Base-by-base conservation (phyloP, 495 filamentous ascomycete species). In the Penicillium daleae region DNA sequence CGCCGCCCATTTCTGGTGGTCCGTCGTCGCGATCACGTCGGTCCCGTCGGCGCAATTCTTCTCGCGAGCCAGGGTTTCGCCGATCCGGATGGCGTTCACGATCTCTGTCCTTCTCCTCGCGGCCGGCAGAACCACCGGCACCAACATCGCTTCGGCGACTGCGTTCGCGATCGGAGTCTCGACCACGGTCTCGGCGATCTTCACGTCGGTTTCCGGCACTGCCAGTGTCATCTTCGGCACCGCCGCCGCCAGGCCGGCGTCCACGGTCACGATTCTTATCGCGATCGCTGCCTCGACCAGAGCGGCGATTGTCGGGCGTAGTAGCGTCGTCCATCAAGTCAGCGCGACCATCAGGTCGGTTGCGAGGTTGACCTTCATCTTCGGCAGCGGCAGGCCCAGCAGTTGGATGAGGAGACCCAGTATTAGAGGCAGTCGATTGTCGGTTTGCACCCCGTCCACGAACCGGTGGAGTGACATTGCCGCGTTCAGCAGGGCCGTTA, bases 31-130 rank as follows among this genome's bases (percentile, higher is more conserved):
- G 69, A 33, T 76, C 77, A 7, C 78, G 78, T 40, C 79, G 75
- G 22, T 82, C 79, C 56, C 79, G 74, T n/a, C 75, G 74, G 55
- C 78, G 66, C 37, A 71, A 66, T 42, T 80, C 79, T 35, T 82
- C 79, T 33, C 79, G 78, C 4, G 72, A 64, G 27, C 74, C 71
- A 8, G 71, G 62, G 1, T 66, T 73, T 19, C 78, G 49, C 49
- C 49, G 49, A 1, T 52, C 49, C 8, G 24, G 0, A n/a, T 51
- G 73, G 19, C 79, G 78, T 24, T 54, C 66, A 39, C 65, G 65
- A 10, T 74, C 76, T 3, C 71, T 73, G 5, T 78, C 76, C 35
- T 79, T 74, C 5, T 78, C 76, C 31, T 79, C 78, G 12, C 73
- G 73, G 40, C 67, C 59, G n/a, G n/a, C n/a, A 21, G 57, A 59